Evolutionary conservation across 1,139 yeast genomes (phyloP).

Genomic region (Casaregolazyma lundiana): DNA sequence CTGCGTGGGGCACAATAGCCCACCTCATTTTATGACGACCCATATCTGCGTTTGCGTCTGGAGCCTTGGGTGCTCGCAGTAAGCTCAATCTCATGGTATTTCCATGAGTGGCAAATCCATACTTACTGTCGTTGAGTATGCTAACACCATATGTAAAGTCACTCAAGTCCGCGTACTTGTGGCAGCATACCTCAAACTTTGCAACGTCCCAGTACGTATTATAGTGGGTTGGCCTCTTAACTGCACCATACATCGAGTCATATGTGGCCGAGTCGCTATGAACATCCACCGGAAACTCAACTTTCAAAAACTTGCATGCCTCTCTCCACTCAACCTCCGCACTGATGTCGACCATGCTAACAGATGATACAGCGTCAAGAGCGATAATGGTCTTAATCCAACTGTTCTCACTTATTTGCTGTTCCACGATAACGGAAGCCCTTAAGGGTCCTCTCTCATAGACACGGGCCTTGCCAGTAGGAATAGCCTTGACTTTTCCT

Average conservation of each 20-base stretch:
- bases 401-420: slow-evolving; percentile 52
- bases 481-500: slow-evolving; percentile 55
- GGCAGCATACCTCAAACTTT: slow-evolving; percentile 92
- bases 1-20: slow-evolving; percentile 78
- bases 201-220: slow-evolving; percentile 97
- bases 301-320: slow-evolving; percentile 80
- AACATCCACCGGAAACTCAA: slow-evolving; percentile 86
- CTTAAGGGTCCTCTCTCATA: slow-evolving; percentile 53
- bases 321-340: slow-evolving; percentile 83
- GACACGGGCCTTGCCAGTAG: slow-evolving; percentile 36
- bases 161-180: slow-evolving; percentile 86
- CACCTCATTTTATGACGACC: slow-evolving; percentile 79
- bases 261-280: slow-evolving; percentile 73
- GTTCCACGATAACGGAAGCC: slow-evolving; percentile 54
- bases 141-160: slow-evolving; percentile 84
- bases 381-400: slow-evolving; percentile 67
- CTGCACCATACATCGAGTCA: slow-evolving; percentile 91
- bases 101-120: slow-evolving; percentile 93
- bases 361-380: slow-evolving; percentile 47
- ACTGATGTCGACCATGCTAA: slow-evolving; percentile 28
- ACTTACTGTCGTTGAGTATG: slow-evolving; percentile 76
- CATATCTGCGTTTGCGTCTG: slow-evolving; percentile 91
- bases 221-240: slow-evolving; percentile 87
- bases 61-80: slow-evolving; percentile 82
- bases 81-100: slow-evolving; percentile 77